Base-by-base conservation (phyloP, 2,329 filamentous ascomycete genomes). In the Stachybotrys chlorohalonatus region DNA sequence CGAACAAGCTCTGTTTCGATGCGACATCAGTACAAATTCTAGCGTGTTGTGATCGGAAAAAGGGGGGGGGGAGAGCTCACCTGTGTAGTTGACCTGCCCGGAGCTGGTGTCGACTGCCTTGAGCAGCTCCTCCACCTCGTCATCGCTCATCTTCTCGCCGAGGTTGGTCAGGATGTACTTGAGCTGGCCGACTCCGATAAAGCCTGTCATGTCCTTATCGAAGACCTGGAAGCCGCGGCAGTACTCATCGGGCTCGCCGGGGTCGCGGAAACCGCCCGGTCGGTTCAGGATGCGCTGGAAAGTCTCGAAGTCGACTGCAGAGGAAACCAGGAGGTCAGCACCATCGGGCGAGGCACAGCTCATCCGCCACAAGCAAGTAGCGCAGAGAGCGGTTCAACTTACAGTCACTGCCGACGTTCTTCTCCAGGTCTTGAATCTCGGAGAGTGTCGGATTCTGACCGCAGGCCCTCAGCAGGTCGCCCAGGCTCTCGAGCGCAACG, bases 191-290 rank as follows among this genome's bases (percentile, higher is more conserved):
- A 97, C 93, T 55, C 93, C 94, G 70, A 99, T 97, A 74, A 92
- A 96, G 53, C 94, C 94, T 57, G 91, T 96, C 84, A 96, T 88
- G 72, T 99, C 94, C 77, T 99, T 99, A 76, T 99, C 94, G 66
- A 99, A 99, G 53, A 99, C 94, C 74, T 99, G 94, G 80, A 99
- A 99, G 54, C 94, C 94, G 59, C 93, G 89, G 75, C 93, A 96
- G 77, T 99, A 99, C 73, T 97, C 93, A 69, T 97, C 93, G 47
- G 94, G 93, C 76, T 96, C 92, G 70, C 94, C 94, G 2, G 94
- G 92, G 67, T 97, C 94, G 71, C 94, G 91, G 87, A 99, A 99
- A 66, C 94, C 94, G 70, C 92, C 92, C 42, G 94, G 94, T 60
- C 94, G 89, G 83, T 97, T 97, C 60, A 99, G 89, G 65, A 97